Evolutionary conservation across 345 rosid genomes (phyloP).

Genomic region (Eucalyptus rudis): DNA sequence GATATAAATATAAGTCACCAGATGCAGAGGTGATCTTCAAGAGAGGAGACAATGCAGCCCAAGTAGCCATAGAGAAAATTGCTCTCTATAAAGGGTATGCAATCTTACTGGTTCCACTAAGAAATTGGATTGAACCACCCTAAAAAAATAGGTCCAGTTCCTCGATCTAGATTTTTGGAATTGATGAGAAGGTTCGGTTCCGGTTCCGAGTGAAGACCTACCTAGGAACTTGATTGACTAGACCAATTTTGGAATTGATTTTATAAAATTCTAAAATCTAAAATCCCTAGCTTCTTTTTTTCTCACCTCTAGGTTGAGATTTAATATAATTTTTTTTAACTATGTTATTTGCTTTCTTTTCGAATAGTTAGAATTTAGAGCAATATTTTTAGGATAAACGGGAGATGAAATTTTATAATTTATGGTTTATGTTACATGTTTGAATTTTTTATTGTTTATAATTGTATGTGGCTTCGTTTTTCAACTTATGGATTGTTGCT

Average conservation of each 20-base stretch:
- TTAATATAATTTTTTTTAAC: too few relatives aligned
- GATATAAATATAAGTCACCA: not conserved
- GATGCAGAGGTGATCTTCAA: not conserved
- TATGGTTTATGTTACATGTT: not conserved
- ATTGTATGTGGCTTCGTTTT: not conserved
- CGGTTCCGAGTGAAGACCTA: rapidly evolving
- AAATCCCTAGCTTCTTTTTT: too few relatives aligned
- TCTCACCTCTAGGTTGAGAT: not conserved
- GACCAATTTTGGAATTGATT: not conserved
- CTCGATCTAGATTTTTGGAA: too few relatives aligned
- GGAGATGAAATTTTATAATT: not conserved
- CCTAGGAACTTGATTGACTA: rapidly evolving
- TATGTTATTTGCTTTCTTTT: not conserved
- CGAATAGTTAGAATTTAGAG: not conserved
- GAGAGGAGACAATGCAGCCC: not conserved
- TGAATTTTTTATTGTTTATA: too few relatives aligned
- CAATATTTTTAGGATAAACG: not conserved
- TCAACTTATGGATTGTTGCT: not conserved
- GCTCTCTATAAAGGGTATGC: not conserved
- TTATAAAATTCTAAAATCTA: too few relatives aligned
- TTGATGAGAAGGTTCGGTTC: too few relatives aligned
- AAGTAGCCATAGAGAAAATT: not conserved
- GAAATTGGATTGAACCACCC: rapidly evolving
- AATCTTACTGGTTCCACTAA: not conserved
- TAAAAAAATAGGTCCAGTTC: not conserved